A percentile compares a stretch with the other conserved stretches of the same genome.
These are phyloP conservation scores for Lodderomyces theae DNA, from an alignment of 1,139 yeast species.

Conservation along the genomic window DNA sequence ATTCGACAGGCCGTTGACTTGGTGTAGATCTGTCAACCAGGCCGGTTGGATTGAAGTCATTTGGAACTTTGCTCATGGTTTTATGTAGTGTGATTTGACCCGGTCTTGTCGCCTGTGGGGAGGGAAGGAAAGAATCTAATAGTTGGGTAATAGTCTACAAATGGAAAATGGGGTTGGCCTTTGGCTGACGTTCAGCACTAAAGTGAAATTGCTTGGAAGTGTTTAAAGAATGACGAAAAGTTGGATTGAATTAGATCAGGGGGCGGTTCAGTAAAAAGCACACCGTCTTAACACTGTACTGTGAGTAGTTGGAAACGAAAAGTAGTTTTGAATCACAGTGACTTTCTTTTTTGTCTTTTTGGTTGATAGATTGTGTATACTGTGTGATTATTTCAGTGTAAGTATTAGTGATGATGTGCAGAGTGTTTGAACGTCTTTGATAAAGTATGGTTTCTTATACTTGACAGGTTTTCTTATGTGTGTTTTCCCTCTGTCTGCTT, in stretches of 20 bases:
- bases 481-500: neutral
- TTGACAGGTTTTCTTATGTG: neutral
- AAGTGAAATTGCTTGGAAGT: neutral
- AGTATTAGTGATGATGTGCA: neutral
- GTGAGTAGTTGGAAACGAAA: neutral
- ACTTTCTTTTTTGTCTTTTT: neutral
- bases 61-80: neutral
- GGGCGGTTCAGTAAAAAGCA: neutral
- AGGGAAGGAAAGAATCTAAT: no score
- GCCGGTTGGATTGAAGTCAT: neutral
- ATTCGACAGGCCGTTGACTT: neutral
- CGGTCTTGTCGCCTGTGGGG: no score
- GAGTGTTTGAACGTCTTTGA: neutral
- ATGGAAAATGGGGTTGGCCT: no score
- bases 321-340: neutral
- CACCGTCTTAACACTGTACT: slow-evolving; percentile 1
- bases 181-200: neutral
- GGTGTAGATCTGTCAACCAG: neutral
- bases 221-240: slow-evolving; percentile 5
- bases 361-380: neutral
- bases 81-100: neutral
- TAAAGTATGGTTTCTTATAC: slow-evolving; percentile 2
- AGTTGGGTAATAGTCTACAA: no score
- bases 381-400: no score
- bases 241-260: slow-evolving; percentile 2